Evolutionary conservation across 2,329 filamentous ascomycete genomes (phyloP).

Genomic region (Geosmithia morbida): DNA sequence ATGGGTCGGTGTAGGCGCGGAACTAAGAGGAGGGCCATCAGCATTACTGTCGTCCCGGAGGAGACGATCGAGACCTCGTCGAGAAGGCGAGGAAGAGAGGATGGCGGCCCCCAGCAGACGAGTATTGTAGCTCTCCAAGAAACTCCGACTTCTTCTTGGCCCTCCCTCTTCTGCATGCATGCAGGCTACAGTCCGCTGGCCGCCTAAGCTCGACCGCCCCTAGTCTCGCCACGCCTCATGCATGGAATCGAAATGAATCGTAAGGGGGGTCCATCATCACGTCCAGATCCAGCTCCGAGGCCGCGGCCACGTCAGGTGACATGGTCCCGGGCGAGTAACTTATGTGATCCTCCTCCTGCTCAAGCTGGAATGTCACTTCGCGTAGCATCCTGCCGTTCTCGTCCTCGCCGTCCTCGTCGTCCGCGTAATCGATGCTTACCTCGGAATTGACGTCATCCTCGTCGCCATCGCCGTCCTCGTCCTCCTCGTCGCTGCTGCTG

Average conservation of each 20-base stretch:
- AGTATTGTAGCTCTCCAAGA: not conserved
- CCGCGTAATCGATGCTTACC: slow-evolving; percentile 35
- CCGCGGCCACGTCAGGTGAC: slow-evolving; percentile 3
- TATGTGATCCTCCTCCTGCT: slow-evolving; percentile 12
- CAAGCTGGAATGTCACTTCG: not conserved
- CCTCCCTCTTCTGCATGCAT: not conserved
- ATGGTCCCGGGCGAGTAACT: slow-evolving; percentile 16
- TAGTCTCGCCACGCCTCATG: not conserved
- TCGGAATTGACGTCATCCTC: slow-evolving; percentile 60
- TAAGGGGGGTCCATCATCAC: slow-evolving; percentile 1
- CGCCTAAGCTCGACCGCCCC: too few relatives aligned
- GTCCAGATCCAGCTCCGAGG: not conserved
- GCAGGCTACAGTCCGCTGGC: not conserved
- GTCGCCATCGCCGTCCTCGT: slow-evolving; percentile 81
- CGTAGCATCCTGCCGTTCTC: slow-evolving; percentile 10
- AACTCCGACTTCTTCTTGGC: not conserved
- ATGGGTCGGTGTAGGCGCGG: slow-evolving; percentile 38
- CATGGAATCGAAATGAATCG: not conserved
- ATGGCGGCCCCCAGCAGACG: not conserved
- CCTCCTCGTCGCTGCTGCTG: slow-evolving; percentile 90
- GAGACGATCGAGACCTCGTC: not conserved
- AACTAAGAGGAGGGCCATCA: slow-evolving; percentile 25
- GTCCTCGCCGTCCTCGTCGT: slow-evolving; percentile 9
- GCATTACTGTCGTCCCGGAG: not conserved
- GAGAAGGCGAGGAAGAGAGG: not conserved